phyloP scores from a whole-genome alignment of 1,139 yeast species.

The Blastobotrys indianensis region DNA sequence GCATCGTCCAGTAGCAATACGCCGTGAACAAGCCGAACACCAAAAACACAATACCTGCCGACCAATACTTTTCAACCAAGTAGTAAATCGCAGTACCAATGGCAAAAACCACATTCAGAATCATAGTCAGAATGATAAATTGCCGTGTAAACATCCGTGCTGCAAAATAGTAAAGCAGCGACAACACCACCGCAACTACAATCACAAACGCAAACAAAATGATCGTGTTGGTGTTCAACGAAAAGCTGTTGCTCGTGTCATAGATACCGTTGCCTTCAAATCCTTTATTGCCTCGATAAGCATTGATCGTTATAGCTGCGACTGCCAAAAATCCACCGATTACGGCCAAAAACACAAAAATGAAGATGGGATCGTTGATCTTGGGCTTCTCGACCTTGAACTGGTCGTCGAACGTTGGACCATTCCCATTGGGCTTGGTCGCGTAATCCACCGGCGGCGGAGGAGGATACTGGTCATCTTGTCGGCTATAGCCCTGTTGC shows the following conservation, averaged over 20 bases:
- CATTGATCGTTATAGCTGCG: constrained; percentile 62
- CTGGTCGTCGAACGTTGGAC: constrained; percentile 55
- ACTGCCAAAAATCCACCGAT: constrained; percentile 66
- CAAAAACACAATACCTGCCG: constrained; percentile 73
- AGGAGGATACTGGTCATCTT: constrained; percentile 11
- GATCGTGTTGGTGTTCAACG: constrained; percentile 68
- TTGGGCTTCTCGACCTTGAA: constrained; percentile 62
- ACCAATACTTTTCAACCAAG: constrained; percentile 52
- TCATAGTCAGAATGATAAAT: constrained; percentile 66
- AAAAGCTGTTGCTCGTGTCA: constrained; percentile 45
- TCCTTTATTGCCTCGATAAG: constrained; percentile 51
- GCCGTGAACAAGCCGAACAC: constrained; percentile 49
- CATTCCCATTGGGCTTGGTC: constrained; percentile 29
- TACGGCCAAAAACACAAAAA: constrained; percentile 55
- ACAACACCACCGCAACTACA: constrained; percentile 54
- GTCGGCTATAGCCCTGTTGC: constrained; percentile 17
- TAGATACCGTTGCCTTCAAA: constrained; percentile 66
- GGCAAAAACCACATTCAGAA: constrained; percentile 62
- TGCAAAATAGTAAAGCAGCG: constrained; percentile 49
- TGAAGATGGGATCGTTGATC: constrained; percentile 53
- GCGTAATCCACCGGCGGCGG: constrained; percentile 23
- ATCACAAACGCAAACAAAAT: constrained; percentile 64
- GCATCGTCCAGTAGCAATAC: constrained; percentile 66
- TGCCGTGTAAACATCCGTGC: constrained; percentile 61
- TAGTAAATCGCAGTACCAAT: constrained; percentile 73